Base-by-base conservation (phyloP, 768 basidiomycete species). In the Boletus pseudopeckii region DNA sequence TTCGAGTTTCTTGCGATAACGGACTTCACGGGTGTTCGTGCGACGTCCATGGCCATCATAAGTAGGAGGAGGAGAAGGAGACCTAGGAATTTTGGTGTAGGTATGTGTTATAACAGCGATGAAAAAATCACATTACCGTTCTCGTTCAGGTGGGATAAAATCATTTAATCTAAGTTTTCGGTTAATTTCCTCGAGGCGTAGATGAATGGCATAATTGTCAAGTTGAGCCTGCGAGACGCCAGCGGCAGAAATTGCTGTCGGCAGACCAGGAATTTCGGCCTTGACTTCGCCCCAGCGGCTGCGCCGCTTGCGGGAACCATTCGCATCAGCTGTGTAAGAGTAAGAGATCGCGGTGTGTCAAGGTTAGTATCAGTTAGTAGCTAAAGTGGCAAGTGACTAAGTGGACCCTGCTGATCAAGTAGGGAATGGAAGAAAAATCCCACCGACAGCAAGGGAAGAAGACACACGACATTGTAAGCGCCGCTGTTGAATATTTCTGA, bases 261-360 rank as follows among this genome's bases (percentile, higher is more conserved):
- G 97, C 50, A 98, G 73, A 52, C 93, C 95, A 51, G 94, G 91
- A 46, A 94, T 88, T 61, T 95, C 89, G 47, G 87, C 83, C 71
- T 91, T 91, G 55, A 84, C 90, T 63, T 97, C 96, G 60, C 97
- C 97, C 95, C 95, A 99, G 53, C 97, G 90, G 66, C 94, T 97
- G 62, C 92, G 89, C 58, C 96, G 85, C 76, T 98, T 98, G 59
- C 95, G 87, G 61, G 93, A 85, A 60, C 86, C 88, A 68, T 92
- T 90, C 52, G 85, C 80, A 69, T 89, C 85, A 80, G 84, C 89
- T 90, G 72, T 64, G 61, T 61, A 56, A 71, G 67, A 76, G 72
- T 75, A 64, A 72, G 62, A 71, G 62, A 77, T 74, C 58, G 65
- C 56, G 53, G 62, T 64, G 63, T 66, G 71, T 75, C 62, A 75